These are phyloP conservation scores for Rubia peregrina DNA, from an alignment of 305 asterid species.

Conservation along the genomic window DNA sequence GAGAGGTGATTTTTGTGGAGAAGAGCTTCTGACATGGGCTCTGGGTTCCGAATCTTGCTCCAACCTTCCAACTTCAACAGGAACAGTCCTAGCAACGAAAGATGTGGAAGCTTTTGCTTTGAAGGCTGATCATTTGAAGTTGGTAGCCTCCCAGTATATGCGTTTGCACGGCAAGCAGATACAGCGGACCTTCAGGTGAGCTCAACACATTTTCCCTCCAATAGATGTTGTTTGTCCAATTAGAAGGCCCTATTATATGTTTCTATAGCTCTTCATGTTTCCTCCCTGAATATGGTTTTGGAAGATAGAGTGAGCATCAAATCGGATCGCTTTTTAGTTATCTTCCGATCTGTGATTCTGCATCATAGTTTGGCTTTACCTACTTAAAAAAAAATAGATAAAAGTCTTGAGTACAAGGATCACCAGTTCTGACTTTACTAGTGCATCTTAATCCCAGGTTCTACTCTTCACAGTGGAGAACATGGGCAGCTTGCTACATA, in stretches of 20 bases:
- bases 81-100: conserved; percentile 46
- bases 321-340: background rate
- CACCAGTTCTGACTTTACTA: background rate
- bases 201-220: background rate
- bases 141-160: conserved; percentile 49
- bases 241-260: background rate
- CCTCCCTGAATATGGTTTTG: background rate
- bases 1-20: conserved; percentile 58
- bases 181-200: conserved; percentile 46
- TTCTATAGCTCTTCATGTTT: background rate
- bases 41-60: conserved; percentile 49
- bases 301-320: background rate
- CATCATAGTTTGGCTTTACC: background rate
- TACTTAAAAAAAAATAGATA: background rate
- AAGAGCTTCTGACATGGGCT: conserved; percentile 67
- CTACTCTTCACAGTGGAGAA: conserved; percentile 53
- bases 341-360: background rate
- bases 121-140: conserved; percentile 47
- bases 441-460: conserved; percentile 21
- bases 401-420: background rate
- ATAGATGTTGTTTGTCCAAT: background rate
- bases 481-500: conserved; percentile 58
- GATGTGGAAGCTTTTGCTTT: conserved; percentile 68
- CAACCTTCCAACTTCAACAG: conserved; percentile 49
- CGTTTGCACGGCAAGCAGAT: conserved; percentile 50